Percentiles rank a stretch among this genome's conserved stretches.
Conservation (phyloP, 192 early-diverging fungal genomes). For the Backusella parvicylindrica region DNA sequence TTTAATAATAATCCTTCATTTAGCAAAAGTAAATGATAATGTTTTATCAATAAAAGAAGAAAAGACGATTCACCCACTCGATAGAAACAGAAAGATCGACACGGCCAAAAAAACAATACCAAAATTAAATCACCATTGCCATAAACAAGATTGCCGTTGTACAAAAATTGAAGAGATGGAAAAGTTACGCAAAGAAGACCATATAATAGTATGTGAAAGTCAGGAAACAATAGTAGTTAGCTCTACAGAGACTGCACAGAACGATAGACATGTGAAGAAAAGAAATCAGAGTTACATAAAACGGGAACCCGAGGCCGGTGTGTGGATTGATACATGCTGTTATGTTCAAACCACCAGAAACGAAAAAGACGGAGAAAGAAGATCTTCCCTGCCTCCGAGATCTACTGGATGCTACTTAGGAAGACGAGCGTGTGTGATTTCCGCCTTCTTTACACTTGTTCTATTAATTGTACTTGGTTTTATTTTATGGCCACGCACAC, state of each 20-base stretch:
- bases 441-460: background rate
- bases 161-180: background rate
- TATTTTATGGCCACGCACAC: constrained; percentile 22
- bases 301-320: background rate
- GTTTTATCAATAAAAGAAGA: background rate
- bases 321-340: background rate
- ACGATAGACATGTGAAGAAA: background rate
- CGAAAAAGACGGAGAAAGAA: background rate
- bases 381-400: background rate
- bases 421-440: constrained; percentile 2
- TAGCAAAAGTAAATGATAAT: background rate
- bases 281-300: background rate
- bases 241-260: background rate
- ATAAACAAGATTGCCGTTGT: background rate
- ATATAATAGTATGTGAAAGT: background rate
- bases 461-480: background rate
- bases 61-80: background rate
- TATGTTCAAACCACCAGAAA: background rate
- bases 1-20: background rate
- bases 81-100: background rate
- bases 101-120: background rate
- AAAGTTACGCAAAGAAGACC: background rate
- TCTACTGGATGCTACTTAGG: background rate
- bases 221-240: background rate
- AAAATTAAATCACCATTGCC: background rate